A percentile compares a stretch with the other conserved stretches of the same genome.
Evolutionary conservation across 768 basidiomycete species (phyloP).

Genomic region (Russula compacta): DNA sequence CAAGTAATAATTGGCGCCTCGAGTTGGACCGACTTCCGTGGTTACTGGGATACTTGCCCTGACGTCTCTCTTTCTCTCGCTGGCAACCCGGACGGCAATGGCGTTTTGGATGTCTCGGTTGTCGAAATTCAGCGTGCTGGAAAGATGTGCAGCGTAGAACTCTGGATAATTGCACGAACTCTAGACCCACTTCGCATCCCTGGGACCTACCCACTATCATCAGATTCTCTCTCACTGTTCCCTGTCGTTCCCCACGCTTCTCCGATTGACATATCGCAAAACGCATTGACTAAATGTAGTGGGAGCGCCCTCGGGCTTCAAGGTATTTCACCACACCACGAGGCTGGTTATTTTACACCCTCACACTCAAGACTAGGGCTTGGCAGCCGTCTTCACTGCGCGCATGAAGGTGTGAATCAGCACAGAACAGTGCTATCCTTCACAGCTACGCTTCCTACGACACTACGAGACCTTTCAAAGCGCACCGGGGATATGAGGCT

Average conservation of each 20-base stretch:
- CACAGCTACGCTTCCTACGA: slow-evolving; percentile 2
- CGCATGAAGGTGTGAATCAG: neutral
- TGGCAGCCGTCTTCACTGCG: neutral
- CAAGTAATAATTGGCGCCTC: slow-evolving; percentile 6
- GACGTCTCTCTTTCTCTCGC: slow-evolving; percentile 4
- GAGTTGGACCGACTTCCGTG: slow-evolving; percentile 2
- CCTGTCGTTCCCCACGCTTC: neutral
- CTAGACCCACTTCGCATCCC: neutral
- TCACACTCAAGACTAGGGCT: neutral
- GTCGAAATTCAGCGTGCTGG: slow-evolving; percentile 6
- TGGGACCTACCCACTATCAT: slow-evolving; percentile 11
- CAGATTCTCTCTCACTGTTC: neutral
- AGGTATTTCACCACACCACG: neutral
- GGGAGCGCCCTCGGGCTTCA: slow-evolving; percentile 5
- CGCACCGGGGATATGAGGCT: slow-evolving; percentile 1
- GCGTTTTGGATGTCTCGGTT: neutral
- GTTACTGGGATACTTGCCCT: neutral
- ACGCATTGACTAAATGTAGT: neutral
- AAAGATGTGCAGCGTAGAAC: slow-evolving; percentile 1
- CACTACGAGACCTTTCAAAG: slow-evolving; percentile 6
- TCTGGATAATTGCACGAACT: slow-evolving; percentile 1
- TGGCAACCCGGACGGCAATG: neutral
- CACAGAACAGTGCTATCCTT: neutral
- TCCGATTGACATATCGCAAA: neutral
- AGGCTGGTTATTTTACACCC: neutral